These are phyloP conservation scores for Globisporangium ultimum DNA, from an alignment of 352 stramenopile species.

Conservation along the genomic window DNA sequence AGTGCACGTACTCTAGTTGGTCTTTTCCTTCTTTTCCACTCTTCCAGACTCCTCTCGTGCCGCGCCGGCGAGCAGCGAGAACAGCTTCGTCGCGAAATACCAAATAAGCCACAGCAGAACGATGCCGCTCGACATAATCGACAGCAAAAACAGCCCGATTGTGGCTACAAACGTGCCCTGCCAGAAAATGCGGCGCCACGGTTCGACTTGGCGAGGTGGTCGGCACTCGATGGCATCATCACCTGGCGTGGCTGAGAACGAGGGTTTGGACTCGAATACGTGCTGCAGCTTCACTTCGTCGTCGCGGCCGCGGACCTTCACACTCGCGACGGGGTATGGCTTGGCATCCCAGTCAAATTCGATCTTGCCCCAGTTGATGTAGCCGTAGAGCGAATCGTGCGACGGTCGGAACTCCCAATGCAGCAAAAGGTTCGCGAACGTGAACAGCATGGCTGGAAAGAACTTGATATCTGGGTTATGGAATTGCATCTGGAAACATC, in stretches of 20 bases:
- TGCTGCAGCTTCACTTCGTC: constrained; percentile 69
- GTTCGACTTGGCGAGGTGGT: constrained; percentile 35
- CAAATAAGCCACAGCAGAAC: constrained; percentile 61
- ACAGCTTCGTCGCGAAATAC: constrained; percentile 46
- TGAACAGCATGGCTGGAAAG: constrained; percentile 62
- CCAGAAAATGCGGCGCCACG: constrained; percentile 36
- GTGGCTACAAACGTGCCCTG: constrained; percentile 29
- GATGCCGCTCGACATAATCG: constrained; percentile 46
- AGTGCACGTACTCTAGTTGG: constrained; percentile 7
- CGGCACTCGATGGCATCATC: constrained; percentile 46
- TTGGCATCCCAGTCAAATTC: constrained; percentile 85
- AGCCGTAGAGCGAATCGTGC: constrained; percentile 73
- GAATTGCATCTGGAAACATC: constrained; percentile 58
- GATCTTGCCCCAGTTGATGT: constrained; percentile 92
- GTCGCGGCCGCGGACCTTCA: constrained; percentile 56
- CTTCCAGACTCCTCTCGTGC: constrained; percentile 9
- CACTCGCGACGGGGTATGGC: constrained; percentile 49
- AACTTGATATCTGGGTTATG: constrained; percentile 48
- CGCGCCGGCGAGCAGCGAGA: constrained; percentile 13
- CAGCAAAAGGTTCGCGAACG: constrained; percentile 65
- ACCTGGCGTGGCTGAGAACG: constrained; percentile 34
- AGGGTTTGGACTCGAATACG: constrained; percentile 39
- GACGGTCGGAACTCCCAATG: constrained; percentile 76
- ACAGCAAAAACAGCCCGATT: constrained; percentile 41
- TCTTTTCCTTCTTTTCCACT: constrained; percentile 12